These are phyloP conservation scores for Neurospora pannonica DNA, from an alignment of 495 filamentous ascomycete genomes.

Conservation along the genomic window DNA sequence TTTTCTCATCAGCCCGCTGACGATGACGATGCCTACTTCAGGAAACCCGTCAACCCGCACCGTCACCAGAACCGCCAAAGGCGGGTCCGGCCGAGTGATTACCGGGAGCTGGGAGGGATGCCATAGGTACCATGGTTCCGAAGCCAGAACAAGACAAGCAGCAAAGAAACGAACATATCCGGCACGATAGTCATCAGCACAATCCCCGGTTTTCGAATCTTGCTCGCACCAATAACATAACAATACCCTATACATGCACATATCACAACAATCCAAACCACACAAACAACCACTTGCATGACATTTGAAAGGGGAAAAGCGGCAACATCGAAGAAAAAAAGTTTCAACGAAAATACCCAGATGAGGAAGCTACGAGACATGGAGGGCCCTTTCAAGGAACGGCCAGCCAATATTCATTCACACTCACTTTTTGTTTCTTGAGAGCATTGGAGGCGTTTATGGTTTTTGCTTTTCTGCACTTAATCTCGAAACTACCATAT, in stretches of 20 bases:
- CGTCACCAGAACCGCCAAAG: conserved; percentile 74
- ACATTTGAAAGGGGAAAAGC: neutral
- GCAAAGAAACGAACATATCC: neutral
- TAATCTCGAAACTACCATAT: neutral
- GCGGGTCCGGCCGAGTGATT: conserved; percentile 77
- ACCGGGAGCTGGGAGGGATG: conserved; percentile 58
- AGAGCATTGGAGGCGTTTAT: neutral
- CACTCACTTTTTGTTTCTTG: neutral
- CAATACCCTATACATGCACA: neutral
- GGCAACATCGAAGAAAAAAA: neutral
- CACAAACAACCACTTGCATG: neutral
- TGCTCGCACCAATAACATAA: neutral
- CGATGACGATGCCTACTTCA: conserved; percentile 88
- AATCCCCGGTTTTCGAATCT: neutral
- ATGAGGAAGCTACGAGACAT: neutral
- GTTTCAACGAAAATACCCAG: neutral
- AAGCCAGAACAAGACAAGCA: neutral
- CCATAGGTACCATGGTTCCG: neutral
- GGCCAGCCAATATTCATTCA: neutral
- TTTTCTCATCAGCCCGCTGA: conserved; percentile 69
- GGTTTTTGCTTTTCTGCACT: neutral
- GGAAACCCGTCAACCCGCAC: conserved; percentile 92
- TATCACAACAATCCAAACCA: neutral
- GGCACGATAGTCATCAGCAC: neutral
- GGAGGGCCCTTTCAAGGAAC: neutral